Base-by-base conservation (phyloP, 2,329 filamentous ascomycete genomes). In the Penicillium sp. region DNA sequence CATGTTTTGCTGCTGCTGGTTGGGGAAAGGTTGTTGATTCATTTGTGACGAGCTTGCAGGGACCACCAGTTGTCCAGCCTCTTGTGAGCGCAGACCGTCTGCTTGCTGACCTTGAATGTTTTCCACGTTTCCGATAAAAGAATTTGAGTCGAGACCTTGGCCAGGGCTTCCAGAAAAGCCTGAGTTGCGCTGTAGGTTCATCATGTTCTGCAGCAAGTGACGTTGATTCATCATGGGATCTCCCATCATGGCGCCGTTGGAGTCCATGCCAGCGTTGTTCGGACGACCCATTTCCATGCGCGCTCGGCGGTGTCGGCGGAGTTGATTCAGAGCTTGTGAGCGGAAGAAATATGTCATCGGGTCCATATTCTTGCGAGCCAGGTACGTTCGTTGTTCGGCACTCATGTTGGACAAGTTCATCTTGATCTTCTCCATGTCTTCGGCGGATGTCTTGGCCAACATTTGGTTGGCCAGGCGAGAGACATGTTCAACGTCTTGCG, bases 51-150 rank as follows among this genome's bases (percentile, higher is more conserved):
- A 83, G 69, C 83, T 87, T 6, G 83, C 85, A 9, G 85, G 85
- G 3, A 87, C 85, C n/a, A 86, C 84, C 41, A 82, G 74, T 58
- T 85, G 82, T 8, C 85, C 85, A 47, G 81, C 81, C 68, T 86
- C 82, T 63, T 85, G 82, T 15, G 81, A 80, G 50, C 83, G 82
- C 60, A 85, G 70, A n/a, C 82, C 84, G 59, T 85, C 84, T 40
- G 80, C 81, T 69, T 87, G 85, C 62, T 86, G 84, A 26, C 80
- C 81, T 54, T 84, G 77, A 37, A 86, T 79, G 42, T 83, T 81
- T 53, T 82, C 80, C 59, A 85, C 70, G 54, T 74, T 78, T 26
- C 73, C 75, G 29, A 78, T 69, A 56, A 77, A 75, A 4, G 69
- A 78, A 58, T 61, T 63, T 4, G 60, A 51, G 8, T 72, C 73